Conservation (phyloP, 352 stramenopile genomes). For the Thalassiosira oceanica region DNA sequence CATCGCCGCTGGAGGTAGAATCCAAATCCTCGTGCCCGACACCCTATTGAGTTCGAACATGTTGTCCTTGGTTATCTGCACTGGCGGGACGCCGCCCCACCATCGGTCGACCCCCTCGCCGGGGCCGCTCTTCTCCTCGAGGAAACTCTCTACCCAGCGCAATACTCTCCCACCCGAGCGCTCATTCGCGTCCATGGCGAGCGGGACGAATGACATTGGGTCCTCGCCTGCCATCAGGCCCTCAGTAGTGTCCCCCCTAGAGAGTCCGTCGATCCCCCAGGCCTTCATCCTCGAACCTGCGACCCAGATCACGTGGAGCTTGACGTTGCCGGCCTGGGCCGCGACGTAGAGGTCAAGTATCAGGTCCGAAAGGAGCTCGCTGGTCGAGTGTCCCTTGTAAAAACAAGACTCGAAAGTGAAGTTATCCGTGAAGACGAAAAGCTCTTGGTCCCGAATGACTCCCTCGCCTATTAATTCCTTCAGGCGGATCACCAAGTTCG, state of each 20-base stretch:
- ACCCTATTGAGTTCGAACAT: constrained; percentile 1
- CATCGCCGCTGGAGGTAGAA: constrained; percentile 17
- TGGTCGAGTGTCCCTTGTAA: constrained; percentile 19
- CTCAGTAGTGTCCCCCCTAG: constrained; percentile 12
- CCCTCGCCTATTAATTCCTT: background rate
- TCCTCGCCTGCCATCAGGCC: constrained; percentile 33
- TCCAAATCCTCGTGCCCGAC: constrained; percentile 11
- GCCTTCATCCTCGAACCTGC: constrained; percentile 39
- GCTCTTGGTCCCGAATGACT: constrained; percentile 1
- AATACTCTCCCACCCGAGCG: background rate
- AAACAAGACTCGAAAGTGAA: constrained; percentile 10
- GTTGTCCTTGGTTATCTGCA: background rate
- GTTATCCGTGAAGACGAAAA: constrained; percentile 45
- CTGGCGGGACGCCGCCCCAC: background rate
- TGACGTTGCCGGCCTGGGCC: background rate
- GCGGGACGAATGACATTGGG: constrained; percentile 24
- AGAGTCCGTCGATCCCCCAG: constrained; percentile 37
- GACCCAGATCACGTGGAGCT: constrained; percentile 37
- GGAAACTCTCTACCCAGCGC: background rate
- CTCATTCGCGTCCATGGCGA: constrained; percentile 6
- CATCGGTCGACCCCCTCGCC: too few species aligned
- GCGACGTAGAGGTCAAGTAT: constrained; percentile 3
- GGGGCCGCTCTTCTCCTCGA: background rate
- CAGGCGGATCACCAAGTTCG: constrained; percentile 6
- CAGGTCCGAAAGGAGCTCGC: background rate